Evolutionary conservation across 768 basidiomycete species (phyloP).

Genomic region (Termitomyces sp.): DNA sequence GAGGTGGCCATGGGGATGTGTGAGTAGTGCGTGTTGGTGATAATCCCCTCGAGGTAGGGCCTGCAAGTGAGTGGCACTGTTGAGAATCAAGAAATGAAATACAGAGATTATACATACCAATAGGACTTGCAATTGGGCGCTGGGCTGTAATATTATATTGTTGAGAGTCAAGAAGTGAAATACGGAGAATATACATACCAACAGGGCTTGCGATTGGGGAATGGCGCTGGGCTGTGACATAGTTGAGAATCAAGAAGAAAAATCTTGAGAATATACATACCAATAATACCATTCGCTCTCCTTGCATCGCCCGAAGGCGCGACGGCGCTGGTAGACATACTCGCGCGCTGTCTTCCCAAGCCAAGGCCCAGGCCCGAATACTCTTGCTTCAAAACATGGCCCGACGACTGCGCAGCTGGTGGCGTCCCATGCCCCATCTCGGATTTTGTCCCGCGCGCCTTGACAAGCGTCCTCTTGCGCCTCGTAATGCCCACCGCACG

Average conservation of each 20-base stretch:
- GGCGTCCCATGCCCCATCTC: constrained; percentile 32
- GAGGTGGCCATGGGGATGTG: too few relatives aligned
- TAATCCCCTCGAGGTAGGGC: too few relatives aligned
- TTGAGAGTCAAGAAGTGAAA: too few relatives aligned
- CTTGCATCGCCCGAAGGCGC: constrained; percentile 46
- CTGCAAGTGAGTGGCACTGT: too few relatives aligned
- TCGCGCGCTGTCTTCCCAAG: constrained; percentile 36
- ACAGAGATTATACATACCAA: too few relatives aligned
- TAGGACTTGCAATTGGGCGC: too few relatives aligned
- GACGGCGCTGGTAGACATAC: constrained; percentile 54
- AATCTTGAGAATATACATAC: constrained; percentile 3
- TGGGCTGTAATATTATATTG: too few relatives aligned
- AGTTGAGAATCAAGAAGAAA: too few relatives aligned
- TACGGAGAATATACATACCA: constrained; percentile 7
- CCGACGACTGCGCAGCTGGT: constrained; percentile 13
- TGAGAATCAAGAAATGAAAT: too few relatives aligned
- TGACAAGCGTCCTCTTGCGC: constrained; percentile 12
- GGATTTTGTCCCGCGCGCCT: constrained; percentile 20
- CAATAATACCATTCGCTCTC: constrained; percentile 37
- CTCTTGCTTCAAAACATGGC: constrained; percentile 15
- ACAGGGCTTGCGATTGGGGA: too few relatives aligned
- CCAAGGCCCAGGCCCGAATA: neutral
- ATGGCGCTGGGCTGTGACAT: too few relatives aligned
- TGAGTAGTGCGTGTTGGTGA: neutral
- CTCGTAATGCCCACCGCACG: constrained; percentile 12